These are phyloP conservation scores for Spiraea crenata DNA, from an alignment of 331 rosid genomes.

Conservation along the genomic window DNA sequence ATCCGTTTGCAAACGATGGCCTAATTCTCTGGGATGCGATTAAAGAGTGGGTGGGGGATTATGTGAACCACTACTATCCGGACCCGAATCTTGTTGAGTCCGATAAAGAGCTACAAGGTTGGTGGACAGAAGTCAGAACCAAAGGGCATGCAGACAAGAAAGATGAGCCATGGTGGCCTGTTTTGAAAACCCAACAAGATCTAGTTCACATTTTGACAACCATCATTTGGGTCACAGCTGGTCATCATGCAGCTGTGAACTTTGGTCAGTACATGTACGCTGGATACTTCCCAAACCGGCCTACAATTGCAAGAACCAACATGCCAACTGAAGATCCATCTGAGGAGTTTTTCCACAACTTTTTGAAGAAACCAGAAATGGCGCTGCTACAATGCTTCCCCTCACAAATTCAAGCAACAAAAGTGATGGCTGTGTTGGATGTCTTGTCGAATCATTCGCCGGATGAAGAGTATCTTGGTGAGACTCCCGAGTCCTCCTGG, in stretches of 20 bases:
- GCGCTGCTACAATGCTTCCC: constrained; percentile 45
- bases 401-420: constrained; percentile 49
- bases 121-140: constrained; percentile 54
- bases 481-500: constrained; percentile 47
- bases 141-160: constrained; percentile 53
- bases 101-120: constrained; percentile 55
- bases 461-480: constrained; percentile 55
- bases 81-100: constrained; percentile 28
- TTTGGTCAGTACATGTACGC: constrained; percentile 17
- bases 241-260: constrained; percentile 50
- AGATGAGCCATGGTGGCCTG: constrained; percentile 62
- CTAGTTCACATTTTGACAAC: constrained; percentile 42
- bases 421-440: constrained; percentile 42
- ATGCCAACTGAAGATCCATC: constrained; percentile 54
- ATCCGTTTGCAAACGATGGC: constrained; percentile 63
- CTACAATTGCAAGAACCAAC: constrained; percentile 47
- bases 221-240: constrained; percentile 52
- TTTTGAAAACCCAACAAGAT: constrained; percentile 36
- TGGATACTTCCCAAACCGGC: constrained; percentile 57
- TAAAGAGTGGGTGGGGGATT: constrained; percentile 48
- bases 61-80: constrained; percentile 53
- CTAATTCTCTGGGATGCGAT: constrained; percentile 55
- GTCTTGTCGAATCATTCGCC: constrained; percentile 53
- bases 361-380: constrained; percentile 37
- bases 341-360: constrained; percentile 37